Base-by-base conservation (phyloP, 169 alveolate species). In the Neospora caninum region DNA sequence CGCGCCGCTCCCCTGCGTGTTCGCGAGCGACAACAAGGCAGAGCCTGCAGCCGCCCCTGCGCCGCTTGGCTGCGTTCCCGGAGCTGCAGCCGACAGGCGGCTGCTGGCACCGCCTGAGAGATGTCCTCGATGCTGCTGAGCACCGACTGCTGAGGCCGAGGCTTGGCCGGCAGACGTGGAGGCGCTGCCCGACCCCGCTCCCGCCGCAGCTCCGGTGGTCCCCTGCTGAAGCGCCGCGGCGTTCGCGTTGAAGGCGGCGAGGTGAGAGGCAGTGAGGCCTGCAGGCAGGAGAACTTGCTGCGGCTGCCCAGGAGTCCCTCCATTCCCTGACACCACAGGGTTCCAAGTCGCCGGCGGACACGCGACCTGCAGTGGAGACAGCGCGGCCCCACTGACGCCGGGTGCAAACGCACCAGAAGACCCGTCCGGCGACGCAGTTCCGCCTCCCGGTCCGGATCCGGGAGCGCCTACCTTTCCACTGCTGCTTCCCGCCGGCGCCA, bases 161-260 rank as follows among this genome's bases (percentile, higher is more conserved):
- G 84, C 84, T 22, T 4, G 45, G 42, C 84, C 25, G 41, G 43
- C 43, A 13, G 39, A n/a, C 84, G 42, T 22, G 36, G 80, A 73
- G 45, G 39, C 84, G 84, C 43, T 13, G 84, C 84, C 49, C 27
- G 84, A 10, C 25, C 84, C 84, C n/a, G 45, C 84, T 6, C 39
- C 84, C 27, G 42, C 36, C 27, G 36, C 43, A 27, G 42, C 39
- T 13, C n/a, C 84, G 43, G 42, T n/a, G 42, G 27, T 43, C 18
- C 49, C 43, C 39, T 73, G 84, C 84, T 73, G 84, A 16, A 73
- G 84, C 42, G 84, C 84, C 9, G 84, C 84, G 22, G 84, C 84
- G n/a, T 73, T 73, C 25, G 42, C 84, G n/a, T 36, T 73, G 45
- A 73, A 36, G 27, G 84, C 39, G 39, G 84, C 84, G 42, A 73